phyloP scores from a whole-genome alignment of 2,329 filamentous ascomycete species.

The Sordariomycetes sp. region DNA sequence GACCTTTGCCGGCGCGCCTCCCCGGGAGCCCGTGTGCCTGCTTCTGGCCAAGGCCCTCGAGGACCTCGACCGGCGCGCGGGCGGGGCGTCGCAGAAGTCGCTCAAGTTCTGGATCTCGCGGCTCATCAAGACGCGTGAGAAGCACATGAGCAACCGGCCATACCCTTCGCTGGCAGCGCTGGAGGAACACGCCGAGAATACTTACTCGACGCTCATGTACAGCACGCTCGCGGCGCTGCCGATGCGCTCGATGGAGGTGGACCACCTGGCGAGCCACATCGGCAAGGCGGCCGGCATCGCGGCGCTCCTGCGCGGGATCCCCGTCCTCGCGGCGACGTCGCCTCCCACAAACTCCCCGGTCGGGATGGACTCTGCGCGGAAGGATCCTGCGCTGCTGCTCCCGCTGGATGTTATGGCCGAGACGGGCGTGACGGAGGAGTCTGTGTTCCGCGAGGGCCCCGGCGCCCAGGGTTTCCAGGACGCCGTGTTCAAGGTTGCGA shows the following conservation, averaged over 20 bases:
- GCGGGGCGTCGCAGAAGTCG: slow-evolving; percentile 27
- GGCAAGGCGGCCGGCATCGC: slow-evolving; percentile 87
- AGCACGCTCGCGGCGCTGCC: slow-evolving; percentile 70
- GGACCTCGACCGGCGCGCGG: slow-evolving; percentile 35
- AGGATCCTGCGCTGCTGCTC: slow-evolving; percentile 51
- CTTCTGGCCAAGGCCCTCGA: slow-evolving; percentile 63
- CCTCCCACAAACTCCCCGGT: slow-evolving; percentile 29
- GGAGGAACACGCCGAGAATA: slow-evolving; percentile 87
- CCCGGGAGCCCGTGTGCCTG: slow-evolving; percentile 83
- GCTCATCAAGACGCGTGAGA: slow-evolving; percentile 69
- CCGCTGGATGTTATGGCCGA: slow-evolving; percentile 86
- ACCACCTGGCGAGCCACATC: slow-evolving; percentile 89
- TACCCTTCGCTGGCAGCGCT: slow-evolving; percentile 61
- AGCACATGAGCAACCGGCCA: slow-evolving; percentile 71
- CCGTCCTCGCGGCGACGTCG: slow-evolving; percentile 66
- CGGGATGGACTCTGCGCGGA: slow-evolving; percentile 17
- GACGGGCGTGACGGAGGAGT: slow-evolving; percentile 69
- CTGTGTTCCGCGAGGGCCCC: slow-evolving; percentile 70
- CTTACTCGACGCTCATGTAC: slow-evolving; percentile 87
- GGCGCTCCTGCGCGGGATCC: slow-evolving; percentile 75
- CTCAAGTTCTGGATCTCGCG: slow-evolving; percentile 64
- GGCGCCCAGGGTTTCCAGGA: slow-evolving; percentile 73
- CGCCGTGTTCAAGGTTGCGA: slow-evolving; percentile 84
- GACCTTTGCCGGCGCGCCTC: slow-evolving; percentile 64
- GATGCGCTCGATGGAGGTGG: slow-evolving; percentile 68